Conservation (phyloP, 495 filamentous ascomycete species). For the Daldinia loculata region DNA sequence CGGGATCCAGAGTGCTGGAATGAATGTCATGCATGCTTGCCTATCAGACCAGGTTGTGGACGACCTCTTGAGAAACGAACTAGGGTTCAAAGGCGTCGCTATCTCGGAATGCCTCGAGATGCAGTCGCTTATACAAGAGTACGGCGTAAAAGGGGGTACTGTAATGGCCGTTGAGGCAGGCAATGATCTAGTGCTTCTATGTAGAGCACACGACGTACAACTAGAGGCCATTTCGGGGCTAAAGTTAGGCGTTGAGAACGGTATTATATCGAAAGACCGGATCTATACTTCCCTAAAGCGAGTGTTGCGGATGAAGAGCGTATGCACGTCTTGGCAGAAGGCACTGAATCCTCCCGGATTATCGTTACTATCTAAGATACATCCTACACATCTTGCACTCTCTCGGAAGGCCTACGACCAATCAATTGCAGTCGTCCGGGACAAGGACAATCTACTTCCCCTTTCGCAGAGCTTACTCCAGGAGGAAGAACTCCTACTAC, state of each 20-base stretch:
- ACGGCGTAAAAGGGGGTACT: slow-evolving; percentile 89
- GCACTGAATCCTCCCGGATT: slow-evolving; percentile 82
- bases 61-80: slow-evolving; percentile 78
- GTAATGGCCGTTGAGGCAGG: slow-evolving; percentile 95
- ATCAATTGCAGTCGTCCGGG: slow-evolving; percentile 86
- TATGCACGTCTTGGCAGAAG: slow-evolving; percentile 83
- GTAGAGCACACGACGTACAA: slow-evolving; percentile 84
- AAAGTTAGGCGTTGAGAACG: slow-evolving; percentile 85
- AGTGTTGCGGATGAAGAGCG: slow-evolving; percentile 77
- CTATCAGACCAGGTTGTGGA: slow-evolving; percentile 90
- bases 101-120: slow-evolving; percentile 95
- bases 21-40: slow-evolving; percentile 92
- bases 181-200: slow-evolving; percentile 85
- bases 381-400: slow-evolving; percentile 77
- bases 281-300: slow-evolving; percentile 77
- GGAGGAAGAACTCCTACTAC: slow-evolving; percentile 82
- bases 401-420: slow-evolving; percentile 84
- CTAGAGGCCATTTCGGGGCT: slow-evolving; percentile 86
- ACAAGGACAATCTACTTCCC: slow-evolving; percentile 80
- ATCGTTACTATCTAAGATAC: slow-evolving; percentile 74
- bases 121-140: slow-evolving; percentile 89
- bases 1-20: slow-evolving; percentile 83
- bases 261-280: slow-evolving; percentile 77
- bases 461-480: slow-evolving; percentile 78
- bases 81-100: slow-evolving; percentile 89